Conservation (phyloP, 2,329 filamentous ascomycete species). For the Colletotrichum aenigma region DNA sequence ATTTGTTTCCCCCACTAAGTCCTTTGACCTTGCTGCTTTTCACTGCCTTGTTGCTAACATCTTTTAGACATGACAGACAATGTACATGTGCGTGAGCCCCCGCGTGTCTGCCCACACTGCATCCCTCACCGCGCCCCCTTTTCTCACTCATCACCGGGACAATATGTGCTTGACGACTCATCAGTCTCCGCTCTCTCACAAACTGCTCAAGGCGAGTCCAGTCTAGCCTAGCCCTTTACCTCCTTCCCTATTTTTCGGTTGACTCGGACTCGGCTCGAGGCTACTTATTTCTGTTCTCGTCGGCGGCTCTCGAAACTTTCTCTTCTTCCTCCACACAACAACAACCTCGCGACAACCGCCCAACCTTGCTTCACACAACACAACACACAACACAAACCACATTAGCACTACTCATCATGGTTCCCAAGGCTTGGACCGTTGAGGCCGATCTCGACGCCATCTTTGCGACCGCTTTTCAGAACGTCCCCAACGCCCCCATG, state of each 20-base stretch:
- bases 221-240: not conserved
- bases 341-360: not conserved
- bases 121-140: not conserved
- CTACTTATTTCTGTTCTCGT: not conserved
- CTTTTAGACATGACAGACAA: not conserved
- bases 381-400: not conserved
- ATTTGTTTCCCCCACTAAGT: not conserved
- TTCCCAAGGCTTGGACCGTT: conserved; percentile 29
- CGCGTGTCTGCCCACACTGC: not conserved
- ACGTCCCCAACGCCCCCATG: conserved; percentile 24
- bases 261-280: not conserved
- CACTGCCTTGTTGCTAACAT: not conserved
- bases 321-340: not conserved
- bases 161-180: not conserved
- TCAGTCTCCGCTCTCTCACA: not conserved
- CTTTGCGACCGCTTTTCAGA: conserved; percentile 33
- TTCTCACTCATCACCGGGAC: not conserved
- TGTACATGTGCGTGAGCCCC: not conserved
- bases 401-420: not conserved
- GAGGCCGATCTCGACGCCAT: conserved; percentile 42
- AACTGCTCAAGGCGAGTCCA: not conserved
- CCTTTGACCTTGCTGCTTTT: not conserved
- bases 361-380: not conserved
- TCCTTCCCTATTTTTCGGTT: not conserved
- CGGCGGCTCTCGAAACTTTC: not conserved